A percentile compares a stretch with the other conserved stretches of the same genome.
Conservation (phyloP, 257 asterid species). For the Petunia axillaris region DNA sequence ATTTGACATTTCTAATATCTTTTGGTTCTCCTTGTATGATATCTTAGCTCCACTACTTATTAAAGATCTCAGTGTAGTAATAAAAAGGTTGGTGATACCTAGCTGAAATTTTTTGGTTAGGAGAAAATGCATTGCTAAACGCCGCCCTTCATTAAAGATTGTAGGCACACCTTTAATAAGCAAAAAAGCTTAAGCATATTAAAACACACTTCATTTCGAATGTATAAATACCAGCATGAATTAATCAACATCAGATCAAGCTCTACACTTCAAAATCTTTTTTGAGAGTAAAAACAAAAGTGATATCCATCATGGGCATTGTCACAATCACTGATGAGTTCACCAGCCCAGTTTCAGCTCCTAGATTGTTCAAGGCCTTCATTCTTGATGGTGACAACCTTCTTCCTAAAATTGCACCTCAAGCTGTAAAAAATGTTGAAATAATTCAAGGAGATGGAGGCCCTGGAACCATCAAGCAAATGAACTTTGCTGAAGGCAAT, state of each 20-base stretch:
- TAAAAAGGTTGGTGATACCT: too few relatives aligned
- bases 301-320: constrained; percentile 31
- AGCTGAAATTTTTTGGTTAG: too few relatives aligned
- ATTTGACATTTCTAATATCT: too few relatives aligned
- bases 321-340: constrained; percentile 38
- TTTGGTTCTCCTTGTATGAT: too few relatives aligned
- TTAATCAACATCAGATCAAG: background rate
- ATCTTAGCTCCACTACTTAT: too few relatives aligned
- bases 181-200: background rate
- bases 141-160: too few relatives aligned
- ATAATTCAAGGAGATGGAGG: constrained; percentile 53
- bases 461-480: constrained; percentile 51
- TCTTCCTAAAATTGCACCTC: constrained; percentile 48
- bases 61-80: too few relatives aligned
- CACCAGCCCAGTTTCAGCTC: constrained; percentile 37
- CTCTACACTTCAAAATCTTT: background rate
- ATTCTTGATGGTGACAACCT: constrained; percentile 50
- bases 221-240: constrained; percentile 33
- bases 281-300: background rate
- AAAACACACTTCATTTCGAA: background rate
- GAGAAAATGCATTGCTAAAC: too few relatives aligned
- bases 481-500: constrained; percentile 47
- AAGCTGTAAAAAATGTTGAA: constrained; percentile 45
- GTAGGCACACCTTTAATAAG: too few relatives aligned
- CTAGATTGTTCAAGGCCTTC: constrained; percentile 46